Evolutionary conservation across 306 rosid species (phyloP).

Genomic region (Argentina anserina): DNA sequence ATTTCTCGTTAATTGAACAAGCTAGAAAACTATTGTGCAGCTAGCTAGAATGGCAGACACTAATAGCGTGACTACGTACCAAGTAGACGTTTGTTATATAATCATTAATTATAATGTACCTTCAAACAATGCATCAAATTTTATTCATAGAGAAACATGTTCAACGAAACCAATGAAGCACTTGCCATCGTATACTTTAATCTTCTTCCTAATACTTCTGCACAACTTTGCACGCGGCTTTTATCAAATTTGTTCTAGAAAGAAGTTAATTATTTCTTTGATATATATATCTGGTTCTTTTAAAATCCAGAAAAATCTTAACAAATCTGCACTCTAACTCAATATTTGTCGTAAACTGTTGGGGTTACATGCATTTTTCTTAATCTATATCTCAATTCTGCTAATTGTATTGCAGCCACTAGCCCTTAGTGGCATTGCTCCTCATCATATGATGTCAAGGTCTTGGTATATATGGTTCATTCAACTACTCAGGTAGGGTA

Average conservation of each 20-base stretch:
- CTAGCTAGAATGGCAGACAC: too few relatives aligned
- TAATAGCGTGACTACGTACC: too few relatives aligned
- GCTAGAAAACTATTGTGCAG: too few relatives aligned
- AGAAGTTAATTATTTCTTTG: background rate
- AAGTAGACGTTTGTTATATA: too few relatives aligned
- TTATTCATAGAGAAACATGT: too few relatives aligned
- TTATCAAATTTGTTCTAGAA: conserved; percentile 2
- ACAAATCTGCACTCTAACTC: background rate
- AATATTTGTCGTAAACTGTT: background rate
- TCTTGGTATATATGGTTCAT: background rate
- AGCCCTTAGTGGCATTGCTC: background rate
- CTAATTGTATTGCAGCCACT: background rate
- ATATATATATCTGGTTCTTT: background rate
- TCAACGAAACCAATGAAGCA: background rate
- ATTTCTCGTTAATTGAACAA: too few relatives aligned
- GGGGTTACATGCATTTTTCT: background rate
- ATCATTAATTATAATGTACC: too few relatives aligned
- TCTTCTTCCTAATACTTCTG: background rate
- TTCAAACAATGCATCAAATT: too few relatives aligned
- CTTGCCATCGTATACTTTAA: background rate
- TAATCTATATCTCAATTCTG: background rate
- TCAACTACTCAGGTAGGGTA: background rate
- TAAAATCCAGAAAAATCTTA: conserved; percentile 12
- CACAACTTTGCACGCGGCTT: conserved; percentile 19
- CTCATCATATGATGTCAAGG: background rate